These are phyloP conservation scores for Aquilaria sinensis DNA, from an alignment of 345 rosid genomes.

Conservation along the genomic window DNA sequence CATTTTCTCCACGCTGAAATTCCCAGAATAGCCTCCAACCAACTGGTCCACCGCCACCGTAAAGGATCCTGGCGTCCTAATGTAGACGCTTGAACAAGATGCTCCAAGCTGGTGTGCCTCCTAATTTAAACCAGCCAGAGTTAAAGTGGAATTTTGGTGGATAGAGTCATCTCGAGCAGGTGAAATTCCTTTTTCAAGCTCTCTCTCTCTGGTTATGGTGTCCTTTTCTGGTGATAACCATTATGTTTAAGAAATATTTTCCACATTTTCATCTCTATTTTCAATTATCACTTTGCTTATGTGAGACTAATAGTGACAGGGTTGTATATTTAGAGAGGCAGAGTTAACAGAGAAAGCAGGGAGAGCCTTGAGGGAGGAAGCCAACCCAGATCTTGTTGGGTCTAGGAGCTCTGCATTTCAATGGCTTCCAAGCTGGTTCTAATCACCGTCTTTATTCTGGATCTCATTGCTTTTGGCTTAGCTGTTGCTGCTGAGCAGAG, in stretches of 20 bases:
- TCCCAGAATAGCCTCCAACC: constrained; percentile 15
- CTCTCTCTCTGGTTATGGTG: constrained; percentile 23
- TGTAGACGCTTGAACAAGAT: not conserved
- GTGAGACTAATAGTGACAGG: not conserved
- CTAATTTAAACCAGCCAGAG: not conserved
- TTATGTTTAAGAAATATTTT: not conserved
- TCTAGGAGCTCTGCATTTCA: constrained; percentile 19
- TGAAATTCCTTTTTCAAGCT: constrained; percentile 28
- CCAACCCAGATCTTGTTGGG: constrained; percentile 22
- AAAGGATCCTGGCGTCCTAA: no score
- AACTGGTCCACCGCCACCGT: constrained; percentile 1
- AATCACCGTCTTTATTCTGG: constrained; percentile 54
- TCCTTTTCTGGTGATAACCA: constrained; percentile 32
- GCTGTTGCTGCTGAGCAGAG: constrained; percentile 98
- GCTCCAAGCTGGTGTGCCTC: constrained; percentile 7
- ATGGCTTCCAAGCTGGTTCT: constrained; percentile 87
- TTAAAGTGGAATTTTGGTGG: no score
- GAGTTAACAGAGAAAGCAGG: constrained; percentile 11
- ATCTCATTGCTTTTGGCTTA: constrained; percentile 88
- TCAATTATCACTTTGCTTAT: constrained; percentile 7
- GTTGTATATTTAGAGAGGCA: constrained; percentile 15
- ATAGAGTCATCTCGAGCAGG: constrained; percentile 13
- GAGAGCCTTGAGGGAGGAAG: constrained; percentile 14
- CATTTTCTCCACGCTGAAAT: constrained; percentile 7
- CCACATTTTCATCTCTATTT: not conserved